Evolutionary conservation across 495 filamentous ascomycete species (phyloP).

Genomic region (Baudoinia panamericana): DNA sequence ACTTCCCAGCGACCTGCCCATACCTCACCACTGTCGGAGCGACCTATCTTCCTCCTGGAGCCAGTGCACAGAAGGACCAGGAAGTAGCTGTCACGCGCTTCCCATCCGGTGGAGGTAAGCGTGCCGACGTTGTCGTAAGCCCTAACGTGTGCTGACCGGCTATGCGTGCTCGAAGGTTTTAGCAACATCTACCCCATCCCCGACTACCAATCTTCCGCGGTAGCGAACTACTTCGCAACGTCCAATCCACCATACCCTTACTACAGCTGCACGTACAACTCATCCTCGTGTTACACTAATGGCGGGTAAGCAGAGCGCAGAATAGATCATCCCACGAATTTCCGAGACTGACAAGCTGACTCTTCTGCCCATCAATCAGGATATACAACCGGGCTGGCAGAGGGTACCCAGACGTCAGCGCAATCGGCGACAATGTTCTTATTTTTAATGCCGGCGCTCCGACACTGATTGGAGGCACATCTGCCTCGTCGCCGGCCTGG

Average conservation of each 20-base stretch:
- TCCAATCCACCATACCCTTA: slow-evolving; percentile 28
- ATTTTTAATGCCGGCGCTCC: slow-evolving; percentile 8
- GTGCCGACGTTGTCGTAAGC: slow-evolving; percentile 21
- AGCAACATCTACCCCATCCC: slow-evolving; percentile 48
- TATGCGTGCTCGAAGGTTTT: slow-evolving; percentile 31
- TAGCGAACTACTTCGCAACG: slow-evolving; percentile 38
- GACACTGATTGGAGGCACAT: slow-evolving; percentile 13
- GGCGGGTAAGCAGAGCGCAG: no score
- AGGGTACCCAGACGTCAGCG: slow-evolving; percentile 52
- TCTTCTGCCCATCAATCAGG: no score
- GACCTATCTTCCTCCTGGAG: slow-evolving; percentile 24
- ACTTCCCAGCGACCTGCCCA: slow-evolving; percentile 41
- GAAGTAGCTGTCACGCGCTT: slow-evolving; percentile 16
- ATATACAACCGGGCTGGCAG: slow-evolving; percentile 48
- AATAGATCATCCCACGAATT: no score
- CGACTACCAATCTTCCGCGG: slow-evolving; percentile 41
- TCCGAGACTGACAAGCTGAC: no score
- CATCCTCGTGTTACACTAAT: no score
- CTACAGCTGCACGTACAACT: no score
- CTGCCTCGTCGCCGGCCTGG: slow-evolving; percentile 11
- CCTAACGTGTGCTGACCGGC: neutral
- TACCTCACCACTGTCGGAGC: slow-evolving; percentile 40
- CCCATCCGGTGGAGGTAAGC: slow-evolving; percentile 12
- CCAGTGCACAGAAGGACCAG: slow-evolving; percentile 8
- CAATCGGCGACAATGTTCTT: slow-evolving; percentile 25